phyloP scores from a whole-genome alignment of 352 stramenopile species.

The Phytophthora pisi region DNA sequence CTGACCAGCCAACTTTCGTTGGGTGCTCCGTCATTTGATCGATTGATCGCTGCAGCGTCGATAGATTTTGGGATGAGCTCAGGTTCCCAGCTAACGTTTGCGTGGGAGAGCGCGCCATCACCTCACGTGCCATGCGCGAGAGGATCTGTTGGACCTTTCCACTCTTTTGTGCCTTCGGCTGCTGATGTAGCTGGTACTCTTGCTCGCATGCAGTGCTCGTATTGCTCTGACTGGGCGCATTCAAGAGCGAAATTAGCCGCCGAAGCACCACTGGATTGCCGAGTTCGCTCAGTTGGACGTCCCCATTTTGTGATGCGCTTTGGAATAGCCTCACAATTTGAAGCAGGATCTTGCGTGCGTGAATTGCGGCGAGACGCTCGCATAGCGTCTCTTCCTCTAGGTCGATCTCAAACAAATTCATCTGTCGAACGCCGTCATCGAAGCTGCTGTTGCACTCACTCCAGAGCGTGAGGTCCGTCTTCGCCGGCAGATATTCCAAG shows the following conservation, averaged over 20 bases:
- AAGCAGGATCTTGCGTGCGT: constrained; percentile 67
- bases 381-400: constrained; percentile 67
- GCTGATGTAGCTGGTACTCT: constrained; percentile 26
- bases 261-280: constrained; percentile 66
- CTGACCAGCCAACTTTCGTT: constrained; percentile 21
- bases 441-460: constrained; percentile 69
- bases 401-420: constrained; percentile 70
- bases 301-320: constrained; percentile 23
- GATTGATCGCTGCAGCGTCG: constrained; percentile 58
- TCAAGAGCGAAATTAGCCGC: constrained; percentile 67
- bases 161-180: constrained; percentile 27
- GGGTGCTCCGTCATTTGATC: constrained; percentile 31
- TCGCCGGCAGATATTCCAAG: constrained; percentile 9
- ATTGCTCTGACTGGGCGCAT: constrained; percentile 15
- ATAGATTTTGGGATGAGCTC: constrained; percentile 54
- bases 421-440: constrained; percentile 62
- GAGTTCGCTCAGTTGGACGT: constrained; percentile 60
- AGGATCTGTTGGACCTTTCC: constrained; percentile 74
- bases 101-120: constrained; percentile 41
- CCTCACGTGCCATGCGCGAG: constrained; percentile 48
- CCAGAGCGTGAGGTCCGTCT: constrained; percentile 64
- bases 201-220: constrained; percentile 2
- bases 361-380: constrained; percentile 63
- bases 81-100: constrained; percentile 66
- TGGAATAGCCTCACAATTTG: constrained; percentile 71